Percentiles rank a stretch among this genome's conserved stretches.
Evolutionary conservation across 1,284 basidiomycete species (phyloP).

Genomic region (Rhizopogon parksii): DNA sequence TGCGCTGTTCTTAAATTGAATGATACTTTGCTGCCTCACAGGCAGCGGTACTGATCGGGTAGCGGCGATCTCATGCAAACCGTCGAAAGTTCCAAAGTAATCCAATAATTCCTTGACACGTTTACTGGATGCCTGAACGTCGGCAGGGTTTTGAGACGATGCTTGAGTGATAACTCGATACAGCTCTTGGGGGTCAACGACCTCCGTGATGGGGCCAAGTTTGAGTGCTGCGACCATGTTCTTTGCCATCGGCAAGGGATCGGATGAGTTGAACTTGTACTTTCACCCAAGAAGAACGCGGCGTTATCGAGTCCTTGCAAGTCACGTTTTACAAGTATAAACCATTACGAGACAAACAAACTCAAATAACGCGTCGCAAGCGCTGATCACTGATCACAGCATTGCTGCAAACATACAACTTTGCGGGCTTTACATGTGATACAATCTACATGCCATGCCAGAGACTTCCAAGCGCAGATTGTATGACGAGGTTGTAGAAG

Average conservation of each 20-base stretch:
- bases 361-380: slow-evolving; percentile 27
- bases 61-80: slow-evolving; percentile 65
- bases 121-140: slow-evolving; percentile 50
- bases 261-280: not conserved
- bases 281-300: not conserved
- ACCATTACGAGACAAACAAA: slow-evolving; percentile 18
- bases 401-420: not conserved
- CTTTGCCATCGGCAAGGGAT: slow-evolving; percentile 1
- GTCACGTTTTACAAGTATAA: slow-evolving; percentile 1
- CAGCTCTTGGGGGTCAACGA: slow-evolving; percentile 50
- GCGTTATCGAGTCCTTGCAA: not conserved
- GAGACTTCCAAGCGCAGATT: not conserved
- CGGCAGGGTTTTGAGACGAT: slow-evolving; percentile 61
- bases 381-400: not conserved
- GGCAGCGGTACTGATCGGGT: slow-evolving; percentile 48
- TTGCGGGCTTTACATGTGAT: not conserved
- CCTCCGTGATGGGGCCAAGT: slow-evolving; percentile 22
- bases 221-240: slow-evolving; percentile 20
- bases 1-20: slow-evolving; percentile 75
- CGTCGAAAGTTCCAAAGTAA: slow-evolving; percentile 58
- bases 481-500: slow-evolving; percentile 43
- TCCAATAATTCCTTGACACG: slow-evolving; percentile 62
- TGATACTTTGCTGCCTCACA: slow-evolving; percentile 71
- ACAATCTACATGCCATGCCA: not conserved
- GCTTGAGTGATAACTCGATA: slow-evolving; percentile 58